Percentiles rank a stretch among this genome's conserved stretches.
phyloP scores from a whole-genome alignment of 352 stramenopile species.

The Phytophthora megakarya region DNA sequence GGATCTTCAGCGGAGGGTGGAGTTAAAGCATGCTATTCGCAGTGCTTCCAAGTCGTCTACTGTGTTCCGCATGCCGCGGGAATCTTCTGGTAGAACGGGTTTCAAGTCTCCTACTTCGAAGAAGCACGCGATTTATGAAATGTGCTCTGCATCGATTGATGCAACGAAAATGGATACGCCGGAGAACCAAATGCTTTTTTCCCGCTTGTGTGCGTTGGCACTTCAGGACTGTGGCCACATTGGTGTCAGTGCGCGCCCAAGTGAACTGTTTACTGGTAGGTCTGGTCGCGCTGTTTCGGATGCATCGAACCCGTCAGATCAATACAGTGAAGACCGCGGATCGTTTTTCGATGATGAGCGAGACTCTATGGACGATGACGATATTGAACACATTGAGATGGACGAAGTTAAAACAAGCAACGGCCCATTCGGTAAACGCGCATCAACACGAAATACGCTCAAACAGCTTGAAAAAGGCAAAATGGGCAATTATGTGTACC shows the following conservation, averaged over 20 bases:
- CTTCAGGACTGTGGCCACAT: slow-evolving; percentile 49
- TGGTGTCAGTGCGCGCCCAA: slow-evolving; percentile 28
- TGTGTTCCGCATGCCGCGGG: slow-evolving; percentile 33
- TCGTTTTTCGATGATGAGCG: slow-evolving; percentile 43
- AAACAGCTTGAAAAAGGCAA: slow-evolving; percentile 66
- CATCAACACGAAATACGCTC: slow-evolving; percentile 45
- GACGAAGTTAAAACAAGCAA: slow-evolving; percentile 23
- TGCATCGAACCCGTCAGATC: slow-evolving; percentile 45
- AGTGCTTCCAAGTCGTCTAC: slow-evolving; percentile 54
- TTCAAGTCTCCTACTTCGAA: slow-evolving; percentile 23
- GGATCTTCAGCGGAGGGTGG: slow-evolving; percentile 60
- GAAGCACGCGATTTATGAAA: slow-evolving; percentile 54
- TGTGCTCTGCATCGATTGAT: slow-evolving; percentile 52
- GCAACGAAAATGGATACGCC: slow-evolving; percentile 41
- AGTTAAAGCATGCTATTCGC: slow-evolving; percentile 61
- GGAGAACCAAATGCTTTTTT: slow-evolving; percentile 71
- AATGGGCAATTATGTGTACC: slow-evolving; percentile 70
- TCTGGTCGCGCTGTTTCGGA: slow-evolving; percentile 46
- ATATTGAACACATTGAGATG: slow-evolving; percentile 33
- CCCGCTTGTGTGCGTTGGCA: slow-evolving; percentile 56
- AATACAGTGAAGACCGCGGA: slow-evolving; percentile 45
- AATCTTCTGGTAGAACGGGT: slow-evolving; percentile 18
- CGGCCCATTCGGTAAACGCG: slow-evolving; percentile 24
- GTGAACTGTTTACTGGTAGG: slow-evolving; percentile 34
- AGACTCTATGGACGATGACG: slow-evolving; percentile 43